Base-by-base conservation (phyloP, 148 eudicot genomes). In the Suaeda aralocaspica region DNA sequence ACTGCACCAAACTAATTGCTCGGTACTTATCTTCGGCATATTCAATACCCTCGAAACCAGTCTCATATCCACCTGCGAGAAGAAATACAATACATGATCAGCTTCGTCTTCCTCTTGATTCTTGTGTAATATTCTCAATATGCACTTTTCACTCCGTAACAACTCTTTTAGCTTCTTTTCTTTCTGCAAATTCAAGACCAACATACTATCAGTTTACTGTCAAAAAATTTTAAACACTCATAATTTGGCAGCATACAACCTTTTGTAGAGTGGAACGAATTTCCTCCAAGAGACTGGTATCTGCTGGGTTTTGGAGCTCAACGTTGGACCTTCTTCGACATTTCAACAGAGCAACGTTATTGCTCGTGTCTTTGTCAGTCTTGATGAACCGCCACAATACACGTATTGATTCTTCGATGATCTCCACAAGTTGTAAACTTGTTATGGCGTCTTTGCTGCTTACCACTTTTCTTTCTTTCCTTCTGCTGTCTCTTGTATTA, bases 51-150 rank as follows among this genome's bases (percentile, higher is more conserved):
- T 82, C 15, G 80, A 72, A 18, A 94, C 92, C 61, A 94, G 55
- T 66, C 82, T 94, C 85, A 86, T 61, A 76, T 94, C 97, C 13
- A 94, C 99, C 74, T 84, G 85, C 5, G 91, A 86, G 80, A 94
- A 94, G 82, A 94, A 94, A 50, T 71, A 83, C 18, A 85, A 76
- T 2, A 79, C 96, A 56, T 77, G 81, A 39, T 88, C 90, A 26
- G 88, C 57, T 3, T 22, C 56, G 19, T 83, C 87, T 9, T 81
- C 85, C 33, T 70, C 84, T 13, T 77, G 66, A 31, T 82, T 69
- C 73, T 71, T 80, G 10, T 63, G 73, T 53, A 94, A 71, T 72
- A 68, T 84, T 69, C 73, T 84, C 74, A 91, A 42, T 76, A 91
- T 77, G 82, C 97, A 85, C 11, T 80, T 87, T 57, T 81, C 86